These are phyloP conservation scores for Nidula niveotomentosa DNA, from an alignment of 1,284 basidiomycete genomes.

Conservation along the genomic window DNA sequence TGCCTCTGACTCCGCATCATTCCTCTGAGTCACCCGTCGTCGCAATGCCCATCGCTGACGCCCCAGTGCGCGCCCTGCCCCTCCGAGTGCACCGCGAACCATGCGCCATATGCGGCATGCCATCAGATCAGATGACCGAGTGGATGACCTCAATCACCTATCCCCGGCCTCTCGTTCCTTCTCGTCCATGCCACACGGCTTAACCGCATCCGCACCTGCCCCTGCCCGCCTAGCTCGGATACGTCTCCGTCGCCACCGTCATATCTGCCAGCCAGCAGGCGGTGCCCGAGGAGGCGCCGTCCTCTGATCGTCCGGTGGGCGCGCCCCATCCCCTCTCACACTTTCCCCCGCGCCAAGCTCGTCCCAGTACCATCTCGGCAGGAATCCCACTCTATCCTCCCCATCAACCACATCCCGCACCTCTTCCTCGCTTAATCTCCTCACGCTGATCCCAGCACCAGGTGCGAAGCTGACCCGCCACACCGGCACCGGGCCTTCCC, in stretches of 20 bases:
- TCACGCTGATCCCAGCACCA: slow-evolving; percentile 45
- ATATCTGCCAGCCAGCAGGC: slow-evolving; percentile 6
- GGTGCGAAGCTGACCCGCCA: slow-evolving; percentile 72
- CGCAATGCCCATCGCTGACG: too few species aligned
- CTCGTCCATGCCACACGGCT: too few species aligned
- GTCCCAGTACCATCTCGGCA: slow-evolving; percentile 74
- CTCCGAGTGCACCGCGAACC: too few species aligned
- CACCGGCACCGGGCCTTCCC: slow-evolving; percentile 32
- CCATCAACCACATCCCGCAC: slow-evolving; percentile 58
- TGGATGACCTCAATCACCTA: too few species aligned
- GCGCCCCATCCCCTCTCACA: neutral
- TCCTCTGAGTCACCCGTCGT: too few species aligned
- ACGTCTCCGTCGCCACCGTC: neutral
- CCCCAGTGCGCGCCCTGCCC: too few species aligned
- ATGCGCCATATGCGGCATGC: too few species aligned
- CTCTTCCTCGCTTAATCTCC: slow-evolving; percentile 41
- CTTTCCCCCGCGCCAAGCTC: slow-evolving; percentile 18
- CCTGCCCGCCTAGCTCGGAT: too few species aligned
- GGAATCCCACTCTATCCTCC: slow-evolving; percentile 73
- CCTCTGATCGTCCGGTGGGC: neutral
- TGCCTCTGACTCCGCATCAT: neutral
- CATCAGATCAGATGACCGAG: too few species aligned
- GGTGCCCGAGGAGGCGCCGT: neutral
- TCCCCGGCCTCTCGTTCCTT: too few species aligned
- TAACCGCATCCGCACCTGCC: too few species aligned